Base-by-base conservation (phyloP, 306 rosid species). In the Vachellia collinsii region DNA sequence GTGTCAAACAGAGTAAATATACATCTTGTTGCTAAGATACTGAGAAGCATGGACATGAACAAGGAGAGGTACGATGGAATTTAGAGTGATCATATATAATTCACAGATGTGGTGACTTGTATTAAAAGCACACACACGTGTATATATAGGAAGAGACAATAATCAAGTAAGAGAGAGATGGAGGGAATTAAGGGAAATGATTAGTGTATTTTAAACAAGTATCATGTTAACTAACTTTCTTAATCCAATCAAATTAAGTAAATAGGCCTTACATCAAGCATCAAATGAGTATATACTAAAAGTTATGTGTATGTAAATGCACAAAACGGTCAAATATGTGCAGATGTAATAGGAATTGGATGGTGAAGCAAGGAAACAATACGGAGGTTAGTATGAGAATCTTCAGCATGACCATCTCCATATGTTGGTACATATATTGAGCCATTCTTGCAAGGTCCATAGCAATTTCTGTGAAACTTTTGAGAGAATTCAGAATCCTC, bases 11-110 rank as follows among this genome's bases (percentile, higher is more conserved):
- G 6, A 29, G 34, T 39, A 2, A 80, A 53, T 63, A 41, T 53
- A 70, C 64, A 29, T 51, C 72, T 66, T 67, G 77, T 48, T 69
- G 37, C 61, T 56, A 7, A 46, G 51, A 17, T n/a, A 4, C 70
- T 65, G 41, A 38, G 70, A 65, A 65, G 44, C 46, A 16, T 37
- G 39, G 70, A 65, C 46, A 65, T 65, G 46, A 8, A 66, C 48
- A 66, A 0, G 36, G 44, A 19, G 34, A 67, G n/a, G 54, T 13
- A 39, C 8, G 50, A 39, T 19, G n/a, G 22, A 39, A 39, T 9
- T 67, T 37, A 4, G 10, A 65, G 8, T 66, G 47, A 1, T 25
- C 68, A 19, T 54, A 25, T n/a, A 54, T 54, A 19, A 54, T n/a
- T 54, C 8, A 23, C 11, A 19, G 25, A n/a, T 29, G 34, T 29